Conservation (phyloP, 1,139 yeast genomes). For the Cylindricascospora bacillispora region DNA sequence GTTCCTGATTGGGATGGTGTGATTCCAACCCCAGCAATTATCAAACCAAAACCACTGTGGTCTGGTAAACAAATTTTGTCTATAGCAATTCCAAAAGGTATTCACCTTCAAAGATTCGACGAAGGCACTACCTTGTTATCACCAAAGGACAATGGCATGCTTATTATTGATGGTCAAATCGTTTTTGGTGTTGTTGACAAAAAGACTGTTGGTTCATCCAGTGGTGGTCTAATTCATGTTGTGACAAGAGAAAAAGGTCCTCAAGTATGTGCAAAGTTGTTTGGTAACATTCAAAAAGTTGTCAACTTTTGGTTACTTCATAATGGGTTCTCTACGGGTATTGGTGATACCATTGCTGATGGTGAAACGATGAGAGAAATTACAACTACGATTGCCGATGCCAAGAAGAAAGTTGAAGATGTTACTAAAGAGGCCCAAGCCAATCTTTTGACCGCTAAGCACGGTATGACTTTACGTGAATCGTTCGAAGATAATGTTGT, state of each 20-base stretch:
- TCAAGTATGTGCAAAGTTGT: constrained; percentile 73
- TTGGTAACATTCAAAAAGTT: constrained; percentile 88
- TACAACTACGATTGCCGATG: constrained; percentile 84
- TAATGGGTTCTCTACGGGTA: constrained; percentile 96
- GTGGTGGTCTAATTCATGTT: constrained; percentile 95
- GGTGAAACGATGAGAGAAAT: constrained; percentile 89
- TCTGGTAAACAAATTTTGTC: constrained; percentile 92
- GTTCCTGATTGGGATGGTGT: constrained; percentile 98
- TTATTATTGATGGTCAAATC: constrained; percentile 82
- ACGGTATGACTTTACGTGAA: constrained; percentile 99
- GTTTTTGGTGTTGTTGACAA: constrained; percentile 97
- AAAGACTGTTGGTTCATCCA: constrained; percentile 96
- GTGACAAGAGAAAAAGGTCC: constrained; percentile 98
- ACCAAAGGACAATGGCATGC: constrained; percentile 86
- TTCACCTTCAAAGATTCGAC: constrained; percentile 84
- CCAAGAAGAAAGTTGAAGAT: constrained; percentile 86
- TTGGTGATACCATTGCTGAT: constrained; percentile 99
- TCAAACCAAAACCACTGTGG: constrained; percentile 96
- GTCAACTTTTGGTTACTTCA: constrained; percentile 95
- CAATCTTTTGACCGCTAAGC: constrained; percentile 81
- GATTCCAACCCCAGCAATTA: constrained; percentile 90
- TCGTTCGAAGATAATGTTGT: constrained; percentile 96
- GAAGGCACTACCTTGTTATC: constrained; percentile 76
- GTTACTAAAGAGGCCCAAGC: constrained; percentile 86
- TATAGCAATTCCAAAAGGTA: constrained; percentile 90